These are phyloP conservation scores for Dissoconium aciculare DNA, from an alignment of 2,329 filamentous ascomycete species.

Conservation along the genomic window DNA sequence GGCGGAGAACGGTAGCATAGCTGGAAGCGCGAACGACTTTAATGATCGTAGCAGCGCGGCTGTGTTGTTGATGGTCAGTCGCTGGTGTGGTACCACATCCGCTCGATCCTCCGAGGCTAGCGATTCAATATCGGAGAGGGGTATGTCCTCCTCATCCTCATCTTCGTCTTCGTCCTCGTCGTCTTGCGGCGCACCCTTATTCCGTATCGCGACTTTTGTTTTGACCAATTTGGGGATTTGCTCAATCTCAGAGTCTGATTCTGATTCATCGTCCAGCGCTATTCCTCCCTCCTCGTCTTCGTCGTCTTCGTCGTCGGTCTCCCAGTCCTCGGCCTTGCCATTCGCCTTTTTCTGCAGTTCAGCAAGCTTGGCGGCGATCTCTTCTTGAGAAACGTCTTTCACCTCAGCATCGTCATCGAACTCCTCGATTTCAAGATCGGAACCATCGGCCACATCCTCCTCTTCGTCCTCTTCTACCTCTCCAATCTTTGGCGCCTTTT, in stretches of 20 bases:
- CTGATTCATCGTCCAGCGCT: constrained; percentile 24
- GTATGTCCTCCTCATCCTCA: constrained; percentile 73
- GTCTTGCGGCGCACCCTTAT: constrained; percentile 28
- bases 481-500: constrained; percentile 19
- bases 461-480: constrained; percentile 15
- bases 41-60: constrained; percentile 67
- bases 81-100: constrained; percentile 78
- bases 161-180: constrained; percentile 43
- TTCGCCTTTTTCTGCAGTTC: constrained; percentile 18
- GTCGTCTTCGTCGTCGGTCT: constrained; percentile 26
- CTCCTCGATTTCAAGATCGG: constrained; percentile 1
- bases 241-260: constrained; percentile 22
- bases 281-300: constrained; percentile 16
- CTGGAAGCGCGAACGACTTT: constrained; percentile 60
- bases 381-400: constrained; percentile 9
- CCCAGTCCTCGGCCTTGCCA: constrained; percentile 19
- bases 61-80: constrained; percentile 95
- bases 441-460: constrained; percentile 6
- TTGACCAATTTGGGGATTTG: constrained; percentile 9
- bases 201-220: constrained; percentile 1
- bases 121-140: constrained; percentile 74
- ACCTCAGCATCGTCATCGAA: constrained; percentile 9
- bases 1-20: constrained; percentile 61
- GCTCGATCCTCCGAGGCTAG: constrained; percentile 65
- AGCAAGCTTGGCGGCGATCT: constrained; percentile 20